Evolutionary conservation across 768 basidiomycete genomes (phyloP), one percentile per base, ranked within the genome.

Genomic region (Suillus hirtellus): DNA sequence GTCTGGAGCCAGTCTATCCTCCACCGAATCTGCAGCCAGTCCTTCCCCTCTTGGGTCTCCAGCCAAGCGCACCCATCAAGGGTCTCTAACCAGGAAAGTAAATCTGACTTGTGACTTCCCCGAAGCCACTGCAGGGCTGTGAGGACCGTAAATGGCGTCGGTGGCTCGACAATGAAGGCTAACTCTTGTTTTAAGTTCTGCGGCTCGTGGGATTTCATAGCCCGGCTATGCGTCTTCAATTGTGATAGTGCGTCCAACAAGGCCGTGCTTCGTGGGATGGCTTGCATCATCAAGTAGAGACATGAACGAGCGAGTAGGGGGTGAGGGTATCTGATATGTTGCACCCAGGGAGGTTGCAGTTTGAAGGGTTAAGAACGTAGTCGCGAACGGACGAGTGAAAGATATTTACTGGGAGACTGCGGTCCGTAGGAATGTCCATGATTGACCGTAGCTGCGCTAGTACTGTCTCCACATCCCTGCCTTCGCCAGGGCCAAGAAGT

Each of bases 401-500:
- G 2, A 50, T 50, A 15, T 27, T 50, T 9, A 50, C 49, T 3
- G 27, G 49, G 49, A 50, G 49, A 50, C 27, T 17, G 15, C 27
- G 9, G 49, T 50, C 15, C 1, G 49, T 50, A 31, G 49, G 49
- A 19, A 50, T 31, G 4, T 50, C 49, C 27, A 50, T 17, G 15
- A 50, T 15, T 17, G 49, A 50, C 49, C 27, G 49, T 17, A 50
- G 15, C 9, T 50, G 27, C 8, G 4, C 15, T 8, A 50, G 49
- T 31, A 27, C 14, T 17, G 8, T 27, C 49, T 31, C 4, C 8
- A 50, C 49, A 19, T 50, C 49, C 17, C 17, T 50, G 27, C 49
- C 49, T 21, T 50, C 49, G 4, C 49, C 49, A 50, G 49, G 49
- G 49, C 49, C 49, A 31, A 50, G 49, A 31, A 50, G 49, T 27